These are phyloP conservation scores for Echites panduratus DNA, from an alignment of 257 asterid species.

Conservation along the genomic window DNA sequence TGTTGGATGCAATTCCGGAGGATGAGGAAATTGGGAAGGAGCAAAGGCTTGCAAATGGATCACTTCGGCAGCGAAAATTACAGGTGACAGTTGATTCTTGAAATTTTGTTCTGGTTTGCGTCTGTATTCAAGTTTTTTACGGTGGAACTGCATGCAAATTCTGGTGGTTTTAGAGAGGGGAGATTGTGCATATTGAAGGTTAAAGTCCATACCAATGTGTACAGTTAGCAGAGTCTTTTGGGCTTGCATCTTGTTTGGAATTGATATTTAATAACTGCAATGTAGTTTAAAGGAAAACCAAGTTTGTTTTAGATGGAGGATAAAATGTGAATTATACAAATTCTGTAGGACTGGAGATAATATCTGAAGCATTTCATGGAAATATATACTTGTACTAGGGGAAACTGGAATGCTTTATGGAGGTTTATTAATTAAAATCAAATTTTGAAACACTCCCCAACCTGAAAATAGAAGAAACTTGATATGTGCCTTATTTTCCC, in stretches of 20 bases:
- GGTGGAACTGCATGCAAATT: neutral
- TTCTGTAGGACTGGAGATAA: neutral
- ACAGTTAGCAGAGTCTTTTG: neutral
- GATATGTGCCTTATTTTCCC: too few relatives aligned
- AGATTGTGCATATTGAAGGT: neutral
- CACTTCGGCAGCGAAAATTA: conserved; percentile 47
- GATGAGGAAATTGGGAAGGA: conserved; percentile 64
- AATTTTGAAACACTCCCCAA: neutral
- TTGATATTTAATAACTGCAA: neutral
- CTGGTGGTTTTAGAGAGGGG: neutral
- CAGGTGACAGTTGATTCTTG: conserved; percentile 35
- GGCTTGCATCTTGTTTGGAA: neutral
- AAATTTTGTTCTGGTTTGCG: neutral
- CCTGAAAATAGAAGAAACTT: neutral
- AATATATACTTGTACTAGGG: neutral
- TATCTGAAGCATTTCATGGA: neutral
- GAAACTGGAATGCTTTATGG: neutral
- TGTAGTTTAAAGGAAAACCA: neutral
- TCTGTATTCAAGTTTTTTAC: neutral
- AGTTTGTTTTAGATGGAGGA: neutral
- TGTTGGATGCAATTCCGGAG: conserved; percentile 73
- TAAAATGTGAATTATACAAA: neutral
- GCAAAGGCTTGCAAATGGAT: conserved; percentile 30
- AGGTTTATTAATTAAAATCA: neutral
- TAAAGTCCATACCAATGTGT: neutral